Evolutionary conservation across 2,329 filamentous ascomycete genomes (phyloP).

Genomic region (Fusarium duplospermum): DNA sequence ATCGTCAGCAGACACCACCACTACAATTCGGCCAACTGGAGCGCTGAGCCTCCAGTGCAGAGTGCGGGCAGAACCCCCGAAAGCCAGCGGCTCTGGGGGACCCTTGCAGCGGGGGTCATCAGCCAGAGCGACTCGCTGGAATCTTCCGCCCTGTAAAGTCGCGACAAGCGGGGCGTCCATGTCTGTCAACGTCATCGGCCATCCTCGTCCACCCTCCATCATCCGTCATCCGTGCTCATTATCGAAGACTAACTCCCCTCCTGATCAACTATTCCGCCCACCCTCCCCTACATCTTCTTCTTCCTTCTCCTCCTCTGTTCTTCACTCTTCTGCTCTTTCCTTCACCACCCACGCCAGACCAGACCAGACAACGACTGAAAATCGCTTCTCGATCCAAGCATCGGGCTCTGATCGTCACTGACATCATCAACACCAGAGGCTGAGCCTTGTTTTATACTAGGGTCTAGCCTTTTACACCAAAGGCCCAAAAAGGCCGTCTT

Average conservation of each 20-base stretch:
- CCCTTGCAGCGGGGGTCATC: conserved; percentile 39
- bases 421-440: conserved; percentile 11
- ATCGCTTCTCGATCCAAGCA: background rate
- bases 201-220: conserved; percentile 32
- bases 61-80: background rate
- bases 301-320: conserved; percentile 13
- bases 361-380: conserved; percentile 14
- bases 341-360: conserved; percentile 10
- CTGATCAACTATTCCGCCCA: conserved; percentile 40
- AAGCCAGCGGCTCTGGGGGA: conserved; percentile 1
- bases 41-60: conserved; percentile 12
- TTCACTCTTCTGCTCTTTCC: conserved; percentile 10
- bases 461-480: background rate
- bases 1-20: conserved; percentile 35
- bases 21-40: conserved; percentile 7
- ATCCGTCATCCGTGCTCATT: conserved; percentile 35
- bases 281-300: conserved; percentile 34
- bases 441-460: conserved; percentile 4
- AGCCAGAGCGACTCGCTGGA: conserved; percentile 24
- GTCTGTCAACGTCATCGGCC: conserved; percentile 45
- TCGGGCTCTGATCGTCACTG: background rate
- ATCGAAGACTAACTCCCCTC: conserved; percentile 25
- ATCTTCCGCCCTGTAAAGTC: conserved; percentile 37
- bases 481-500: background rate
- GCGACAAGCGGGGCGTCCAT: conserved; percentile 35